phyloP scores from a whole-genome alignment of 345 rosid species.

The Sonneratia caseolaris region DNA sequence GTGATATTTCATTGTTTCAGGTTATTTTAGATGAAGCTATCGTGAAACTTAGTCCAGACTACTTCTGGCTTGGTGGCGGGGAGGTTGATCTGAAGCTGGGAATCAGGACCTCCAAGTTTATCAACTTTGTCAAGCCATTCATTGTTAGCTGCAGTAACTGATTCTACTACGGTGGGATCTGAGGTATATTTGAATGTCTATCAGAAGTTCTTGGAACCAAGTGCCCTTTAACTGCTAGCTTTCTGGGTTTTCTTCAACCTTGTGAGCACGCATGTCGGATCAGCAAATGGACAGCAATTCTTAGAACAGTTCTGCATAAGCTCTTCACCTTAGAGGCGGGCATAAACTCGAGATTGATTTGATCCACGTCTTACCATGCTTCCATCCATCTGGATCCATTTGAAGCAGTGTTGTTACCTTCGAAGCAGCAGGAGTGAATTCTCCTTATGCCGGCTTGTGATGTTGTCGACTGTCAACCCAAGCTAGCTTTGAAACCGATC shows the following conservation, averaged over 20 bases:
- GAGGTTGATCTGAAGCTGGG: slow-evolving; percentile 89
- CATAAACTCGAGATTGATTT: not conserved
- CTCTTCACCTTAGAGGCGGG: not conserved
- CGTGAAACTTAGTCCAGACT: slow-evolving; percentile 56
- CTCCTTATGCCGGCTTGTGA: not conserved
- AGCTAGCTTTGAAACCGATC: not conserved
- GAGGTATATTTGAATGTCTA: not conserved
- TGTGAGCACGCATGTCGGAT: not conserved
- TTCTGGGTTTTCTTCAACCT: not conserved
- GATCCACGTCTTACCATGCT: not conserved
- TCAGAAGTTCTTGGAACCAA: not conserved
- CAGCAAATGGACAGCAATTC: not conserved
- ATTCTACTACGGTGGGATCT: not conserved
- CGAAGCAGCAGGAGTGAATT: not conserved
- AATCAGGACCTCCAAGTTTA: slow-evolving; percentile 56
- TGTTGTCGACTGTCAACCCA: not conserved
- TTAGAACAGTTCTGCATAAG: not conserved
- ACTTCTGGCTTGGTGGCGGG: slow-evolving; percentile 95
- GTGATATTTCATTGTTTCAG: slow-evolving; percentile 31
- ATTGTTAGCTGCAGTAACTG: slow-evolving; percentile 50
- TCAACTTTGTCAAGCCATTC: slow-evolving; percentile 63
- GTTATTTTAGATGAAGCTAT: slow-evolving; percentile 92
- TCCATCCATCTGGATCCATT: too few species aligned
- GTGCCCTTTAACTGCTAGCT: not conserved
- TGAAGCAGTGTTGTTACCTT: not conserved